Evolutionary conservation across 768 basidiomycete species (phyloP).

Genomic region (Lentinula sp.): DNA sequence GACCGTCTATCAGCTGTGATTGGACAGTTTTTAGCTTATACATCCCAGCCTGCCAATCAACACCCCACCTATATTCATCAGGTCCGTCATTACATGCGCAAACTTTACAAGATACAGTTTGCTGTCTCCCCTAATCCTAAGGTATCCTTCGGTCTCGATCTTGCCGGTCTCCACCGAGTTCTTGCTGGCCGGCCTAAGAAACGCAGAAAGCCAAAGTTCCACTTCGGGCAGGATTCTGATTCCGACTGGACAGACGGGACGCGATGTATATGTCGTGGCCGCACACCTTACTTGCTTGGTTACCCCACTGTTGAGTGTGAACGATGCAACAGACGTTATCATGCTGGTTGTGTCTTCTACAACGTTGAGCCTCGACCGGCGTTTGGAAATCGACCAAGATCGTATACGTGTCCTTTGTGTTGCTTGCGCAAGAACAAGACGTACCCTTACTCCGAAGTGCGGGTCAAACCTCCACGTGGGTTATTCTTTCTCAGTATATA

Average conservation of each 20-base stretch:
- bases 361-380: constrained; percentile 33
- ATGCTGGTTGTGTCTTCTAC: constrained; percentile 72
- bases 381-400: constrained; percentile 15
- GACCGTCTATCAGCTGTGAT: constrained; percentile 71
- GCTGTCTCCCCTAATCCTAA: constrained; percentile 80
- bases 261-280: constrained; percentile 75
- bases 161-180: constrained; percentile 77
- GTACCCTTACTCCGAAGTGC: constrained; percentile 72
- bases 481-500: constrained; percentile 7
- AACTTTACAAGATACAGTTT: constrained; percentile 84
- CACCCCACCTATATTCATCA: constrained; percentile 73
- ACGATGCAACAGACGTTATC: constrained; percentile 59
- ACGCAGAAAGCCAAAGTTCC: constrained; percentile 52
- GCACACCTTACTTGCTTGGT: constrained; percentile 50
- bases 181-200: constrained; percentile 69
- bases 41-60: constrained; percentile 63
- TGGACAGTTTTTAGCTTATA: constrained; percentile 74
- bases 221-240: constrained; percentile 74
- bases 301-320: constrained; percentile 66
- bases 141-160: constrained; percentile 75
- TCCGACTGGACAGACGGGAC: constrained; percentile 69
- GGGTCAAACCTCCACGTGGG: constrained; percentile 60
- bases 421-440: constrained; percentile 65
- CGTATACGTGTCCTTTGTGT: constrained; percentile 74
- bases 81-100: constrained; percentile 87